These are phyloP conservation scores for Helianthus annuus DNA, from an alignment of 129 eudicot genomes.

Conservation along the genomic window HanXRQr2.0-SUNRISE NC_035443.2:37903253-37903752, in stretches of 20 bases:
- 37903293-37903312: too few relatives aligned
- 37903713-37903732: too few relatives aligned
- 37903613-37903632: too few relatives aligned
- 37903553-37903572: not conserved
- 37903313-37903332: too few relatives aligned
- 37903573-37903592: not conserved
- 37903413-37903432: slow-evolving; percentile 40
- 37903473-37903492: slow-evolving; percentile 11
- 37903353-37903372: slow-evolving; percentile 47
- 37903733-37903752: too few relatives aligned
- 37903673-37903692: too few relatives aligned
- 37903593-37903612: too few relatives aligned
- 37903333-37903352: too few relatives aligned
- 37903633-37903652: too few relatives aligned
- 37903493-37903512: slow-evolving; percentile 6
- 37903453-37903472: slow-evolving; percentile 71
- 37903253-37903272: not conserved
- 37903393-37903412: slow-evolving; percentile 59
- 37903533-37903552: not conserved
- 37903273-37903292: too few relatives aligned
- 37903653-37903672: too few relatives aligned
- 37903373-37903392: slow-evolving; percentile 48
- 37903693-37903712: too few relatives aligned
- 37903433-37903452: slow-evolving; percentile 55
- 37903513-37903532: slow-evolving; percentile 22